Conservation (phyloP, 805 yeast genomes). For the Allodekkera sacchari region DNA sequence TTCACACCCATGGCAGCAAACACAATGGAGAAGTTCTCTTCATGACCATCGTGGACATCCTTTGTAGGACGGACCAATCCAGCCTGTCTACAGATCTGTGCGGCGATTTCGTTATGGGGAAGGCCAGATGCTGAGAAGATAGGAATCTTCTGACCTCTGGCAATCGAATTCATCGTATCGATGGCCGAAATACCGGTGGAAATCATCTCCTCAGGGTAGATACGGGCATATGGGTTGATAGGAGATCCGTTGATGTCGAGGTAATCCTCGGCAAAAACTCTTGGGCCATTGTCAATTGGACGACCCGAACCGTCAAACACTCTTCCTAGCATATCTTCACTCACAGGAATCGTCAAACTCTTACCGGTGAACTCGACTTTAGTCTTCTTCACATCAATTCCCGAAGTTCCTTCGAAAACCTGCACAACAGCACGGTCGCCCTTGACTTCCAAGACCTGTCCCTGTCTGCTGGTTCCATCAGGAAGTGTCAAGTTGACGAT, state of each 20-base stretch:
- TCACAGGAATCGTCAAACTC: constrained; percentile 84
- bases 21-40: constrained; percentile 97
- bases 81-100: constrained; percentile 99
- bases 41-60: constrained; percentile 99
- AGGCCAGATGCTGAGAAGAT: constrained; percentile 98
- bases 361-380: constrained; percentile 96
- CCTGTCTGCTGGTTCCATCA: constrained; percentile 90
- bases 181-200: constrained; percentile 98
- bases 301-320: constrained; percentile 98
- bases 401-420: constrained; percentile 98
- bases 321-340: constrained; percentile 96
- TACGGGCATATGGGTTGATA: constrained; percentile 95
- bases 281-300: constrained; percentile 97
- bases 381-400: constrained; percentile 97
- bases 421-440: constrained; percentile 97
- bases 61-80: constrained; percentile 98
- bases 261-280: constrained; percentile 96
- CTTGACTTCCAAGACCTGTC: constrained; percentile 96
- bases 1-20: constrained; percentile 99
- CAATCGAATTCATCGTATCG: constrained; percentile 99
- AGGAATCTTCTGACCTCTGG: constrained; percentile 99
- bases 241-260: constrained; percentile 98
- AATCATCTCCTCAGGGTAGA: constrained; percentile 99
- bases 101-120: constrained; percentile 99
- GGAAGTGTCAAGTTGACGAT: constrained; percentile 95